Percentiles rank a stretch among this genome's conserved stretches.
Evolutionary conservation across 2,329 filamentous ascomycete species (phyloP).

Genomic region (Zalaria obscura): DNA sequence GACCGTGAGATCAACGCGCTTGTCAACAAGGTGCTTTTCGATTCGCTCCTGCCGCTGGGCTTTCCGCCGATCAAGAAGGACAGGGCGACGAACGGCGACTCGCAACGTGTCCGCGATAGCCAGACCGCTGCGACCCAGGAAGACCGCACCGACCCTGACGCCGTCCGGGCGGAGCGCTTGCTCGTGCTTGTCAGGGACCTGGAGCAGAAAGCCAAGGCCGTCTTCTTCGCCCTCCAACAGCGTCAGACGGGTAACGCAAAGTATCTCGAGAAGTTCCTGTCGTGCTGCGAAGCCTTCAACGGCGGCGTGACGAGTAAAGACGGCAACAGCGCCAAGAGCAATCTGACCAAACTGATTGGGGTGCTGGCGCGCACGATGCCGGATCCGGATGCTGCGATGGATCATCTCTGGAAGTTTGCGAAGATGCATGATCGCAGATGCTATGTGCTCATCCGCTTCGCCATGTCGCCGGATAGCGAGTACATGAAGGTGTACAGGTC

Average conservation of each 20-base stretch:
- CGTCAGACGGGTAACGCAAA: conserved; percentile 63
- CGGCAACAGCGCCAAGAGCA: conserved; percentile 49
- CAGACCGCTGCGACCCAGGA: conserved; percentile 31
- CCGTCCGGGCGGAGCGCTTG: conserved; percentile 70
- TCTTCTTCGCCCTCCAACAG: conserved; percentile 75
- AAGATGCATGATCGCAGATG: conserved; percentile 80
- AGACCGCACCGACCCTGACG: conserved; percentile 47
- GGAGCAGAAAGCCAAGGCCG: conserved; percentile 63
- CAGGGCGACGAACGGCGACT: conserved; percentile 33
- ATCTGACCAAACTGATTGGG: conserved; percentile 58
- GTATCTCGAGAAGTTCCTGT: conserved; percentile 62
- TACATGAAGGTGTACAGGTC: conserved; percentile 84
- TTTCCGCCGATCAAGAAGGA: conserved; percentile 58
- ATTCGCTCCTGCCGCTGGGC: conserved; percentile 75
- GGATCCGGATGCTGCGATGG: conserved; percentile 55
- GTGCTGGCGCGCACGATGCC: conserved; percentile 64
- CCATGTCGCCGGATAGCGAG: conserved; percentile 73
- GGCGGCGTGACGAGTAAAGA: conserved; percentile 68
- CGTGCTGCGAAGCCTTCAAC: conserved; percentile 79
- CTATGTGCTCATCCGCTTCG: conserved; percentile 79
- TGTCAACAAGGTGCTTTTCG: conserved; percentile 72
- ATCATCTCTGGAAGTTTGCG: conserved; percentile 79
- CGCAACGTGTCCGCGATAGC: conserved; percentile 48
- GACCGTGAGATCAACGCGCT: conserved; percentile 74
- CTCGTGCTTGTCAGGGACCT: conserved; percentile 68